Evolutionary conservation across 2,329 filamentous ascomycete species (phyloP), one percentile per base, ranked within the genome.

Genomic region (Aspergillus candidus): DNA sequence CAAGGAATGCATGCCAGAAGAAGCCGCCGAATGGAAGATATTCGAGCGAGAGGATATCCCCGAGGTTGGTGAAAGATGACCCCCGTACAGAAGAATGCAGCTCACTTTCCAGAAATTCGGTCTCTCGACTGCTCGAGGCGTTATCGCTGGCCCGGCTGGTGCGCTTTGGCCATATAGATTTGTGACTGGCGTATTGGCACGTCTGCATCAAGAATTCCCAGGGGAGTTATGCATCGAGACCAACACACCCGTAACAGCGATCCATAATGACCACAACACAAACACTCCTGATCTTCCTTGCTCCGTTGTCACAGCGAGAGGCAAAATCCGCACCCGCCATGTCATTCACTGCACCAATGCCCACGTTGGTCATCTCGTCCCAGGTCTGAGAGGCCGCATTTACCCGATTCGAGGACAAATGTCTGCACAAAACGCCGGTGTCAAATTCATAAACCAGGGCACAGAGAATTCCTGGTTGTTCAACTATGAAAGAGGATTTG

Each of bases 331-430:
- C 3, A 67, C 76, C 6, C 62, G 65, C 1, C 72, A 81, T 41
- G 64, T 83, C 1, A 66, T 82, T 2, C 76, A 83, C 49, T 75
- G 76, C 6, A 82, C 77, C 1, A 82, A 83, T 48, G 76, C 66
- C 4, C 75, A 75, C 49, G 68, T 74, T 0, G 59, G 71, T 0
- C 71, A 78, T 40, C 69, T 82, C 1, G 54, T 81, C 3, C 76
- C 78, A 0, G 69, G 52, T 0, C 54, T 74, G 4, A 54, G 60
- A 4, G 69, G 69, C 6, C 55, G 56, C 7, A 44, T 72, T 5
- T 68, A 62, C 38, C 67, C 69, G 0, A 48, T 67, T 1, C 61
- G 68, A 4, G 69, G 68, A 0, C 62, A 66, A 22, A 73, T 73
- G 70, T 66, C 67, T 1, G 66, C 65, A 0, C 71, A 72, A 37